Conservation (phyloP, 805 yeast species). For the Ogataea pilisensis region DNA sequence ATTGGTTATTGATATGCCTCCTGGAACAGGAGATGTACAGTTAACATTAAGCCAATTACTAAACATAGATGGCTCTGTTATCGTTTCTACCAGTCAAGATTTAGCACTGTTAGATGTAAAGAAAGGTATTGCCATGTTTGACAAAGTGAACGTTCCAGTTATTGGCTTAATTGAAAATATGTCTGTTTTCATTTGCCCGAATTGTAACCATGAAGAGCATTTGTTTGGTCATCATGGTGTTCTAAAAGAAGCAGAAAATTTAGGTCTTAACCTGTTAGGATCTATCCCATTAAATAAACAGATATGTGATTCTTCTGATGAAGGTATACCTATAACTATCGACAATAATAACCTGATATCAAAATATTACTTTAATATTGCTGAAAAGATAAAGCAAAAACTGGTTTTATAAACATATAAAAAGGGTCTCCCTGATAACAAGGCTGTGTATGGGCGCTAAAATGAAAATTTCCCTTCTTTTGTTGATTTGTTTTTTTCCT, state of each 20-base stretch:
- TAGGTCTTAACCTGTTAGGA: constrained; percentile 52
- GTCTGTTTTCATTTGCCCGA: constrained; percentile 74
- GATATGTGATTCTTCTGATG: constrained; percentile 59
- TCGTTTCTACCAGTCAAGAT: constrained; percentile 85
- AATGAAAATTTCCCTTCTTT: no score
- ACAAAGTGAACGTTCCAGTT: constrained; percentile 65
- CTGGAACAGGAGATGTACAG: constrained; percentile 89
- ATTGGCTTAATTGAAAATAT: constrained; percentile 79
- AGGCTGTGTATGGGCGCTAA: neutral
- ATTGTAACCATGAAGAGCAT: constrained; percentile 68
- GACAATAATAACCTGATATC: constrained; percentile 35
- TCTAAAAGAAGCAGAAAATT: constrained; percentile 41
- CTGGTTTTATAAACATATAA: constrained; percentile 7
- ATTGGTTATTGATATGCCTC: constrained; percentile 80
- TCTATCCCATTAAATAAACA: constrained; percentile 61
- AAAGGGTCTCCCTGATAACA: no score
- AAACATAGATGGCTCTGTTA: constrained; percentile 72
- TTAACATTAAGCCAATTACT: constrained; percentile 76
- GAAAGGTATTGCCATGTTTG: constrained; percentile 76
- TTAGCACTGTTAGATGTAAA: constrained; percentile 76
- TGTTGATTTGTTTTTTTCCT: no score
- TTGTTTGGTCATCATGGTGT: constrained; percentile 70
- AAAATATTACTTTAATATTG: constrained; percentile 46
- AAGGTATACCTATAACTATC: constrained; percentile 60
- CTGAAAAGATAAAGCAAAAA: constrained; percentile 32